These are phyloP conservation scores for Pulicaria dysenterica DNA, from an alignment of 129 eudicot species.

Conservation along the genomic window DNA sequence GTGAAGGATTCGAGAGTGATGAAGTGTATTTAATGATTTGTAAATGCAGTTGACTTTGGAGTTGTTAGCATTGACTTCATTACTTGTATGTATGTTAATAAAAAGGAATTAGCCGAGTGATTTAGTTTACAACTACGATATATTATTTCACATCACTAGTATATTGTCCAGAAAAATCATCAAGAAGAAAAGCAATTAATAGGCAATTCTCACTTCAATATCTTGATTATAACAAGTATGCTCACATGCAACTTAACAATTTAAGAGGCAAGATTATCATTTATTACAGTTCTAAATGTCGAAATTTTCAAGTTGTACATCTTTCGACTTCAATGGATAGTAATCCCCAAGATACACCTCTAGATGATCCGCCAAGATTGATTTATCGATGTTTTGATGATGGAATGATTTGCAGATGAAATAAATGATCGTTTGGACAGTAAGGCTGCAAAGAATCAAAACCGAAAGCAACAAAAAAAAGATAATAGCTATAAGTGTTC, in stretches of 20 bases:
- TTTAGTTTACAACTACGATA: too few species aligned
- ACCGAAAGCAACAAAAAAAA: constrained; percentile 34
- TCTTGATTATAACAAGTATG: background rate
- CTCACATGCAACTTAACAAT: background rate
- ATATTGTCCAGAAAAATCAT: background rate
- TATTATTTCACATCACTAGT: too few species aligned
- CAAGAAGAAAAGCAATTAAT: background rate
- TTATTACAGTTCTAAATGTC: constrained; percentile 12
- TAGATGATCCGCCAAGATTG: constrained; percentile 57
- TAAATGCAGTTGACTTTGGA: too few species aligned
- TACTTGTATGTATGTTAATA: too few species aligned
- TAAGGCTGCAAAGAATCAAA: constrained; percentile 41
- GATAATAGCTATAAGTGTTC: constrained; percentile 21
- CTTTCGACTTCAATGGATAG: constrained; percentile 42
- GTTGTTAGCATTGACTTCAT: too few species aligned
- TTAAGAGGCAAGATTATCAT: background rate
- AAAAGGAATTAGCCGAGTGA: too few species aligned
- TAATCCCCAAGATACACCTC: constrained; percentile 60
- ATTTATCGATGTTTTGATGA: constrained; percentile 57
- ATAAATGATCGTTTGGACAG: constrained; percentile 46
- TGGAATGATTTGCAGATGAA: constrained; percentile 62
- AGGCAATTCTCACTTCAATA: background rate
- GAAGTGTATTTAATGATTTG: too few species aligned
- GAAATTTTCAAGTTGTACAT: constrained; percentile 45
- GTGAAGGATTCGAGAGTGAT: too few species aligned